Conservation (phyloP, 1,139 yeast genomes). For the Zhuliangozyma parablackwelliae region DNA sequence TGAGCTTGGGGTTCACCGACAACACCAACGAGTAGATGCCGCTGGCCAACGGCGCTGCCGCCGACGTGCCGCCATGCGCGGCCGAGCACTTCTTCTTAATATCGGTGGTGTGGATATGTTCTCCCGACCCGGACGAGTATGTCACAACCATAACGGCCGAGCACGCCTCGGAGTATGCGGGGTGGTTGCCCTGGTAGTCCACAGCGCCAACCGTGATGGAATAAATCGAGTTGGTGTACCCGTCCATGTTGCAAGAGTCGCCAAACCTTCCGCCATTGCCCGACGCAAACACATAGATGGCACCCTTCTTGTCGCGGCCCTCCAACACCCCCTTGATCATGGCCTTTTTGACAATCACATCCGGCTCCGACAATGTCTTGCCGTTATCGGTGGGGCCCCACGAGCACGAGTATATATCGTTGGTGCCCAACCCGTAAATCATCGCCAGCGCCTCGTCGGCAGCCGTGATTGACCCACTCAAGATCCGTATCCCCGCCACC, state of each 20-base stretch:
- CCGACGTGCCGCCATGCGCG: constrained; percentile 93
- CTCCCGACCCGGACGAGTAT: constrained; percentile 87
- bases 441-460: constrained; percentile 91
- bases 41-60: constrained; percentile 98
- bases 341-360: constrained; percentile 71
- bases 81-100: constrained; percentile 66
- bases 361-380: constrained; percentile 78
- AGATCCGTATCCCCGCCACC: constrained; percentile 86
- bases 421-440: constrained; percentile 70
- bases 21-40: constrained; percentile 84
- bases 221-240: constrained; percentile 93
- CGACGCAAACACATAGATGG: constrained; percentile 90
- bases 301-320: constrained; percentile 80
- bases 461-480: constrained; percentile 72
- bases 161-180: constrained; percentile 87
- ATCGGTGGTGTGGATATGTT: constrained; percentile 89
- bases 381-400: constrained; percentile 99
- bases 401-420: constrained; percentile 93
- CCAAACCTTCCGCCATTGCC: constrained; percentile 87
- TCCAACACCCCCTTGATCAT: constrained; percentile 78
- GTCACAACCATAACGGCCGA: constrained; percentile 96
- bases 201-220: constrained; percentile 95
- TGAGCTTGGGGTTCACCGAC: constrained; percentile 75
- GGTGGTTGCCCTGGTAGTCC: constrained; percentile 80
- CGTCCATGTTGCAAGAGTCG: constrained; percentile 96